Evolutionary conservation across 2,329 filamentous ascomycete species (phyloP), one percentile per base, ranked within the genome.

Genomic region (Myriosclerotinia duriaeana): DNA sequence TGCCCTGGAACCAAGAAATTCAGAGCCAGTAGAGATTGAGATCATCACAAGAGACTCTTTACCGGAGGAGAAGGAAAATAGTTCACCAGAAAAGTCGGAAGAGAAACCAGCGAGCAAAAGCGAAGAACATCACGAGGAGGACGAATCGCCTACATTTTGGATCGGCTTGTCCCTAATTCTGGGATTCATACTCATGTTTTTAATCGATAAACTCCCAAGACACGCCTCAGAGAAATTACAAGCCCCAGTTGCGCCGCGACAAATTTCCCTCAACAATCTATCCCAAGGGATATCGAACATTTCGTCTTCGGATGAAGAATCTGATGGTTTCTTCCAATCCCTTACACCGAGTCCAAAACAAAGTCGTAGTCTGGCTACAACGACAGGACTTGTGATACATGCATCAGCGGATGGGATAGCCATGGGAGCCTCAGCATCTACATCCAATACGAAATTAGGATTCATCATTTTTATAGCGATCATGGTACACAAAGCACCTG

Each of bases 401-500:
- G 92, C 95, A 0, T 91, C 91, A 2, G 94, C 95, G 2, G 95
- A 99, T 75, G 95, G 95, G 20, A 97, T 99, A 69, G 95, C 95
- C 2, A 88, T 99, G 79, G 95, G 95, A 30, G 95, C 95, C 34
- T 97, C 93, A 0, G 91, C 90, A 4, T 89, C 91, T 5, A 86
- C 88, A 4, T 82, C 87, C 2, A 88, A 92, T 72, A 87, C 87
- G 69, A 89, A 89, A 67, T 80, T 99, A 14, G 92, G 91, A 46
- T 87, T 98, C 68, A 91, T 99, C 72, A 92, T 99, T 50, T 99
- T 99, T 77, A 79, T 97, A 52, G 95, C 95, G 14, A 95, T 99
- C 72, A 96, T 99, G 91, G 87, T 98, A 7, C 95, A 99, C 79
- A 99, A 98, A 80, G 94, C 93, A 1, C 94, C 93, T 0, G 95